phyloP scores from a whole-genome alignment of 2,329 filamentous ascomycete genomes.

The Parafenestella ontariensis region DNA sequence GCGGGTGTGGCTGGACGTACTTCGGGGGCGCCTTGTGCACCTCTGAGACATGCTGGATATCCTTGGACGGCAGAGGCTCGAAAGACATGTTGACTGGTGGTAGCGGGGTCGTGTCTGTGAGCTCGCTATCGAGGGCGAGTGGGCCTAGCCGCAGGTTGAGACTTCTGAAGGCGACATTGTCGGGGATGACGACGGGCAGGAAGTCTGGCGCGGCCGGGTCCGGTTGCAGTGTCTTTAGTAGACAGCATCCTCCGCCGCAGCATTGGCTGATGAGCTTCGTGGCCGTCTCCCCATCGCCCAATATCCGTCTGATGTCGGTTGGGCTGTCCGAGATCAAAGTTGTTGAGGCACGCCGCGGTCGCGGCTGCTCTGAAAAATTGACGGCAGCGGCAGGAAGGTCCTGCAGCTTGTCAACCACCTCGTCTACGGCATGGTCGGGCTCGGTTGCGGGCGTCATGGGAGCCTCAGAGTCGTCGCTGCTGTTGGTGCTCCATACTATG shows the following conservation, averaged over 20 bases:
- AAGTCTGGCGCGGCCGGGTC: constrained; percentile 54
- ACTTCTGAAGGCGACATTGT: constrained; percentile 84
- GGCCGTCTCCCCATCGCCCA: constrained; percentile 62
- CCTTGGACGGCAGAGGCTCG: constrained; percentile 60
- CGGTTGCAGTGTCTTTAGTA: constrained; percentile 62
- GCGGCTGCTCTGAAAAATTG: constrained; percentile 46
- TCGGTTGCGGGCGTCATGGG: constrained; percentile 55
- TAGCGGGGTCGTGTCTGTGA: constrained; percentile 75
- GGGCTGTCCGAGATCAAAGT: constrained; percentile 67
- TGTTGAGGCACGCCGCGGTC: constrained; percentile 70
- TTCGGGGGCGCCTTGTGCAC: constrained; percentile 73
- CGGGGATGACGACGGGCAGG: constrained; percentile 65
- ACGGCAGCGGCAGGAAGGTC: constrained; percentile 46
- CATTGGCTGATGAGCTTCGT: constrained; percentile 68
- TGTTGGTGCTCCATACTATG: constrained; percentile 50
- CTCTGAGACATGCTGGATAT: constrained; percentile 50
- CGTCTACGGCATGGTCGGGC: constrained; percentile 50
- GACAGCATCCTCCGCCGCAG: constrained; percentile 71
- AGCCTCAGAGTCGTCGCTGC: constrained; percentile 51
- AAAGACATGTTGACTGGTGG: constrained; percentile 79
- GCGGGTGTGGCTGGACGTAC: constrained; percentile 94
- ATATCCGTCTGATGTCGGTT: constrained; percentile 64
- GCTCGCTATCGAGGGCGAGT: constrained; percentile 71
- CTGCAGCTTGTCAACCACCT: constrained; percentile 52
- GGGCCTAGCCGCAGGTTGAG: constrained; percentile 78